Percentiles rank a stretch among this genome's conserved stretches.
Conservation (phyloP, 2,329 filamentous ascomycete genomes). For the Periconia sp. region DNA sequence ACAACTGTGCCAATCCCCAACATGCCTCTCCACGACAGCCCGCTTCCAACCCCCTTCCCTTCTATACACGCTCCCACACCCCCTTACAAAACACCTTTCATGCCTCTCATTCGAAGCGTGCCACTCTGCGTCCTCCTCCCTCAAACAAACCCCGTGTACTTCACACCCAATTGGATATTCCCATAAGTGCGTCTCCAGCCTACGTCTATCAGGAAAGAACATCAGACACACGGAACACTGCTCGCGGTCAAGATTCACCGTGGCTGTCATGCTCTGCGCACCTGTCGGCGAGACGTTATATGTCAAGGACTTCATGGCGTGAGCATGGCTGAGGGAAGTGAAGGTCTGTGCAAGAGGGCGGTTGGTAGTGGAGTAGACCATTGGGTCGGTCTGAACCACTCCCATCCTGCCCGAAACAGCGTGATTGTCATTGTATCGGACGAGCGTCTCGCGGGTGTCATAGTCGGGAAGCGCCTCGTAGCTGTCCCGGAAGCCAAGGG, state of each 20-base stretch:
- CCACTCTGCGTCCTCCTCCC: conserved; percentile 18
- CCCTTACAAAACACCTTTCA: conserved; percentile 29
- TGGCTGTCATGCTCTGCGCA: conserved; percentile 16
- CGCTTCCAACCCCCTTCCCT: conserved; percentile 21
- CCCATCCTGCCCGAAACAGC: background rate
- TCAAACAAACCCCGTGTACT: conserved; percentile 22
- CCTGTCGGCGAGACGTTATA: conserved; percentile 16
- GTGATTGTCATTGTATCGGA: conserved; percentile 2
- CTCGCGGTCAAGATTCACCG: conserved; percentile 27
- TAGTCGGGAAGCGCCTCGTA: conserved; percentile 3
- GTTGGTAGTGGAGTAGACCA: background rate
- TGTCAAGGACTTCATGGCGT: conserved; percentile 20
- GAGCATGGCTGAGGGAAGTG: conserved; percentile 10
- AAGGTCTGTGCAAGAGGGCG: conserved; percentile 14
- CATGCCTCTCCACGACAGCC: conserved; percentile 20
- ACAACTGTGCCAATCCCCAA: conserved; percentile 19
- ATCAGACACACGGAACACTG: conserved; percentile 21
- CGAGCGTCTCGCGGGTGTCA: conserved; percentile 2
- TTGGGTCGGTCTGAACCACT: background rate
- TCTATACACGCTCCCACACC: conserved; percentile 23
- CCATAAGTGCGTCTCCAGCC: conserved; percentile 15
- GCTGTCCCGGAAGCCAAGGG: conserved; percentile 1
- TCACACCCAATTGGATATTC: conserved; percentile 25
- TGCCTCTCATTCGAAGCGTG: conserved; percentile 22
- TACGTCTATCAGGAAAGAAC: conserved; percentile 22